phyloP scores from a whole-genome alignment of 306 rosid species.

The Cicer arietinum region DNA sequence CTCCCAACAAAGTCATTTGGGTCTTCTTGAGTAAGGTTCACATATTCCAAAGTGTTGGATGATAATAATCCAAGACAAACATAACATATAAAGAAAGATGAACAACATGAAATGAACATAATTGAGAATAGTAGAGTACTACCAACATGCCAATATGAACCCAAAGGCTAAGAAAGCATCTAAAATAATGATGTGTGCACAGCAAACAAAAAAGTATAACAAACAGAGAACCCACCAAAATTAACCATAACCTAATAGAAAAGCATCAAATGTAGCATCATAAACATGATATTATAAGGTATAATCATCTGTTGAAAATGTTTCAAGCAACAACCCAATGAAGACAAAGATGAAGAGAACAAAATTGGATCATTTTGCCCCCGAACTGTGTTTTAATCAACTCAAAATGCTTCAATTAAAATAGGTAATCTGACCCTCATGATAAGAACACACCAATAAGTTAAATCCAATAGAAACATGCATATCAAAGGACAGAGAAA shows the following conservation, averaged over 20 bases:
- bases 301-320: not conserved
- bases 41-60: no score
- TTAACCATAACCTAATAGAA: not conserved
- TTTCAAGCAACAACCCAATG: not conserved
- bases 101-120: no score
- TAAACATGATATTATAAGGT: slow-evolving; percentile 11
- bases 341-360: not conserved
- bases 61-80: no score
- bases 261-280: not conserved
- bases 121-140: no score
- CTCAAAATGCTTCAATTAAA: not conserved
- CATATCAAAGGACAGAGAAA: slow-evolving; percentile 5
- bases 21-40: no score
- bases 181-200: not conserved
- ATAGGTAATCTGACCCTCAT: not conserved
- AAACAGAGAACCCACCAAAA: not conserved
- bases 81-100: no score
- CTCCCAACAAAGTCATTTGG: no score
- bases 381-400: not conserved
- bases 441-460: not conserved
- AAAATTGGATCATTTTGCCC: not conserved
- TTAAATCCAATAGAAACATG: slow-evolving; percentile 38
- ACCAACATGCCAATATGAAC: no score
- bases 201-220: not conserved
- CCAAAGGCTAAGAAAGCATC: slow-evolving; percentile 1